Percentiles rank a stretch among this genome's conserved stretches.
phyloP scores from a whole-genome alignment of 352 stramenopile genomes.

The Globisporangium barbulae region DNA sequence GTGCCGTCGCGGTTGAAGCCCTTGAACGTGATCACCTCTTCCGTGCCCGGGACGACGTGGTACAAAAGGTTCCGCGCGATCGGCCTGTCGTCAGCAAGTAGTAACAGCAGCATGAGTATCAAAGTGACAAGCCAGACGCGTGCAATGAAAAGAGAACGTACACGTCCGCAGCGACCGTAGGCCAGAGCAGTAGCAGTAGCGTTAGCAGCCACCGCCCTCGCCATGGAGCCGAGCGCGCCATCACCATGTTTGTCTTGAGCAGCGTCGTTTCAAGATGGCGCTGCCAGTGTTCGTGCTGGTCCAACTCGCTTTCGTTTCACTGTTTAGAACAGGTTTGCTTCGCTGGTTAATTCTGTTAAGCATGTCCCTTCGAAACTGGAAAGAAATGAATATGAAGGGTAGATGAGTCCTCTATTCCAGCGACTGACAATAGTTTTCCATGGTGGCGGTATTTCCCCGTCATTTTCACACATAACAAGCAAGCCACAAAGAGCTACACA shows the following conservation, averaged over 20 bases:
- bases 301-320: neutral
- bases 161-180: constrained; percentile 3
- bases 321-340: neutral
- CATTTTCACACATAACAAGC: constrained; percentile 5
- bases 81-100: constrained; percentile 22
- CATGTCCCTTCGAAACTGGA: too few relatives aligned
- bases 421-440: neutral
- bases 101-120: neutral
- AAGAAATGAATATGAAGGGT: neutral
- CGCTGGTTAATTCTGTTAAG: neutral
- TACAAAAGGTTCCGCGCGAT: constrained; percentile 74
- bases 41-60: constrained; percentile 61
- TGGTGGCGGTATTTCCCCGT: neutral
- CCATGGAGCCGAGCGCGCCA: neutral
- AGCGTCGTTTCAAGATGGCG: constrained; percentile 8
- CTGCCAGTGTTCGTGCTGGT: neutral
- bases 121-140: neutral
- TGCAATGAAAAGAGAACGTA: neutral
- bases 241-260: constrained; percentile 4
- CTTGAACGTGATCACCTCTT: constrained; percentile 80
- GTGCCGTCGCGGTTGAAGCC: constrained; percentile 65
- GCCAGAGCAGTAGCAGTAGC: constrained; percentile 4
- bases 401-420: neutral
- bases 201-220: neutral
- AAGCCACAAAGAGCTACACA: neutral